Percentiles rank a stretch among this genome's conserved stretches.
These are phyloP conservation scores for Cyclostephanos tholiformis DNA, from an alignment of 108 stramenopile genomes.

Conservation along the genomic window DNA sequence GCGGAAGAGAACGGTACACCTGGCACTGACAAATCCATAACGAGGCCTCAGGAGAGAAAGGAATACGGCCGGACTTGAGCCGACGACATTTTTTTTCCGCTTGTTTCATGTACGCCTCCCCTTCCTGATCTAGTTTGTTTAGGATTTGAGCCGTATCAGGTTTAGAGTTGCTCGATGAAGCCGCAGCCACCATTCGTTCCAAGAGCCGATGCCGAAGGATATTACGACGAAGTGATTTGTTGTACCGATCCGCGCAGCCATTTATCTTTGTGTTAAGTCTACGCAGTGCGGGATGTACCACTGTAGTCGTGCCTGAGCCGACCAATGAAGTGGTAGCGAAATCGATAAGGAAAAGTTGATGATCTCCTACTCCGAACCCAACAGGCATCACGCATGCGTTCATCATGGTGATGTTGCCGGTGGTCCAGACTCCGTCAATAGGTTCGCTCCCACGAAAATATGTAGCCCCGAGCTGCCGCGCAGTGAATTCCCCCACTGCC, in stretches of 20 bases:
- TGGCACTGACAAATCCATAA: background rate
- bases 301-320: background rate
- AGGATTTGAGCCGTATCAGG: background rate
- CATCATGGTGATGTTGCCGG: no score
- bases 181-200: no score
- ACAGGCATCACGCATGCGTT: no score
- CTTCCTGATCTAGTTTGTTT: background rate
- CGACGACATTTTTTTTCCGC: background rate
- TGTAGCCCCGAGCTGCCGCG: background rate
- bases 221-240: background rate
- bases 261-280: background rate
- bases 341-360: background rate
- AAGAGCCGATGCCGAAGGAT: background rate
- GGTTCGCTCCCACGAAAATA: no score
- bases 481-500: background rate
- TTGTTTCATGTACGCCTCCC: background rate
- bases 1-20: conserved; percentile 1
- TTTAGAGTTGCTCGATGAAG: no score
- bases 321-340: background rate
- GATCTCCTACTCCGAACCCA: conserved; percentile 1
- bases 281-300: background rate
- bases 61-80: no score
- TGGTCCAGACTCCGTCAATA: no score
- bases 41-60: no score
- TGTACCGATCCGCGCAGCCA: background rate